phyloP scores from a whole-genome alignment of 148 eudicot species.

The Rheum nobile region DNA sequence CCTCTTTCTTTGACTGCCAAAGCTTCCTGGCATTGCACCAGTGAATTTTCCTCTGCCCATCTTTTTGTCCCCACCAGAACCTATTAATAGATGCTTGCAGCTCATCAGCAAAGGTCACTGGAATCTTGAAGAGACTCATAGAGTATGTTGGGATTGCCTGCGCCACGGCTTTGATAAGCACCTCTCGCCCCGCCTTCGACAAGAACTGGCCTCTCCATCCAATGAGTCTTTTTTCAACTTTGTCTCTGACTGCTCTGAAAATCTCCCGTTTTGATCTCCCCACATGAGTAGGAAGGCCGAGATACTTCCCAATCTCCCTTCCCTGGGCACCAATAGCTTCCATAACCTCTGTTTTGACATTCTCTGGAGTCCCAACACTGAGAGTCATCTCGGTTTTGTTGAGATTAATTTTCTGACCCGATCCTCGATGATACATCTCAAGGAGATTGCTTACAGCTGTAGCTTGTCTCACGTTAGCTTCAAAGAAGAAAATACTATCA shows the following conservation, averaged over 20 bases:
- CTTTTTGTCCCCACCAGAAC: neutral
- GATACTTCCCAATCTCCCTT: neutral
- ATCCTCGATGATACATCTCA: neutral
- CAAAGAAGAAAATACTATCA: constrained; percentile 2
- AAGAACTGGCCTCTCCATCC: neutral
- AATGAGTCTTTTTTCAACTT: neutral
- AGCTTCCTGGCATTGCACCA: neutral
- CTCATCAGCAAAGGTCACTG: neutral
- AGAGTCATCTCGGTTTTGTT: neutral
- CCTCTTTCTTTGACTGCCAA: neutral
- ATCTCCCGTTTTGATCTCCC: neutral
- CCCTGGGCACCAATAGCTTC: neutral
- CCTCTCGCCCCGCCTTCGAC: neutral
- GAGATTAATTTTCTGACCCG: neutral
- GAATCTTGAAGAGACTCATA: neutral
- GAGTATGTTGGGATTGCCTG: neutral
- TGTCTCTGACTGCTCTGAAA: neutral
- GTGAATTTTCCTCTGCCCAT: neutral
- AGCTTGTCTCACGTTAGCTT: neutral
- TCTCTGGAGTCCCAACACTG: neutral
- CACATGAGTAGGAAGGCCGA: neutral
- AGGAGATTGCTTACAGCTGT: neutral
- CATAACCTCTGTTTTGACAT: neutral
- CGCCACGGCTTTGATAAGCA: neutral
- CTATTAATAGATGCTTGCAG: neutral